Percentiles rank a stretch among this genome's conserved stretches.
These are phyloP conservation scores for Quercus alba DNA, from an alignment of 306 rosid species.

Conservation along the genomic window DNA sequence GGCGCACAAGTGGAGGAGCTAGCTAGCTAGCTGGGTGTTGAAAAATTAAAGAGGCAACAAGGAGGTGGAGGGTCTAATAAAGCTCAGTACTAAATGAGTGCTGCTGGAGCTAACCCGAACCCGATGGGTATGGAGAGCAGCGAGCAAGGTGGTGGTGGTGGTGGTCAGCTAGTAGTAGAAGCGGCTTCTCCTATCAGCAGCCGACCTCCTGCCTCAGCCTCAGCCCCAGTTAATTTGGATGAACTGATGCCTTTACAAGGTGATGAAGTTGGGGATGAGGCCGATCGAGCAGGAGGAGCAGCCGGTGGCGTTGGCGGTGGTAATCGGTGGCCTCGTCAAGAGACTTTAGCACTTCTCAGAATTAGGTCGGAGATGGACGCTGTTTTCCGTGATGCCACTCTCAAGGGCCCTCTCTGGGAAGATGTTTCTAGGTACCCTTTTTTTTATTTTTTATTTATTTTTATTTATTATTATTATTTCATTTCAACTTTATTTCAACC, in stretches of 20 bases:
- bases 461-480: too few species aligned
- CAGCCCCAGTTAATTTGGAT: slow-evolving; percentile 31
- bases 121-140: background rate
- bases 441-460: background rate
- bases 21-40: background rate
- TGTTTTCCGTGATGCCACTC: slow-evolving; percentile 43
- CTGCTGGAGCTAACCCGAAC: background rate
- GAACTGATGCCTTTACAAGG: slow-evolving; percentile 35
- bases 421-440: slow-evolving; percentile 39
- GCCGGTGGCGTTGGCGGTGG: slow-evolving; percentile 26
- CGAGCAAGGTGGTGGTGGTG: background rate
- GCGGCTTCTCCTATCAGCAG: slow-evolving; percentile 51
- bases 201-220: slow-evolving; percentile 42
- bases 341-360: slow-evolving; percentile 39
- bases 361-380: slow-evolving; percentile 55
- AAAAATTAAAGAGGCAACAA: slow-evolving; percentile 14
- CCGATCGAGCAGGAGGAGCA: background rate
- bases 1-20: background rate
- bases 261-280: background rate
- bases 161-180: slow-evolving; percentile 33
- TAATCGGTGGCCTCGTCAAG: slow-evolving; percentile 53
- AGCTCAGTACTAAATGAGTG: slow-evolving; percentile 3
- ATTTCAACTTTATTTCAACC: background rate
- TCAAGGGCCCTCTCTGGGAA: slow-evolving; percentile 55
- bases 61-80: slow-evolving; percentile 8